phyloP scores from a whole-genome alignment of 345 rosid species.

The Cardamine occulta region DNA sequence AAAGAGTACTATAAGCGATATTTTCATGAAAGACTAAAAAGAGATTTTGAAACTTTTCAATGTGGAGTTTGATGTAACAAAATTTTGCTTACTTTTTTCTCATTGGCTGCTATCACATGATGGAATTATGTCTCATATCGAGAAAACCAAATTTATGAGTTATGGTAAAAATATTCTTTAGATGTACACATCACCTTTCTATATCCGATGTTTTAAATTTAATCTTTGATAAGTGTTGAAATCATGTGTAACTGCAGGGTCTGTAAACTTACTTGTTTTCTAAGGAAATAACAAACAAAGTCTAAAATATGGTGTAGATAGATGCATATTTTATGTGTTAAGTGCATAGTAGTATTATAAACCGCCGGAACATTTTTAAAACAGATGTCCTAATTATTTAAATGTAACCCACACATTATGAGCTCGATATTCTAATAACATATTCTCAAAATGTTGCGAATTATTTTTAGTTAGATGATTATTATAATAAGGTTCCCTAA shows the following conservation, averaged over 20 bases:
- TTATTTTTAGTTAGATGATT: background rate
- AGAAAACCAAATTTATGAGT: background rate
- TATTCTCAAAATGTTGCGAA: slow-evolving; percentile 11
- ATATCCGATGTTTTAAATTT: background rate
- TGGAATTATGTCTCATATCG: background rate
- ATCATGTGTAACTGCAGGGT: background rate
- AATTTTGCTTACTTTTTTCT: background rate
- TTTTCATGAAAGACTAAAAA: background rate
- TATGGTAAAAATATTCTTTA: background rate
- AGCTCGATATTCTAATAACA: slow-evolving; percentile 11
- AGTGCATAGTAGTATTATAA: slow-evolving; percentile 20
- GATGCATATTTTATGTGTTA: slow-evolving; percentile 12
- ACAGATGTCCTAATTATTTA: background rate
- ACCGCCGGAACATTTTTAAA: slow-evolving; percentile 10
- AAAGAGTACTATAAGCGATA: slow-evolving; percentile 10
- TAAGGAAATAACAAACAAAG: slow-evolving; percentile 3
- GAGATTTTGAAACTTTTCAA: background rate
- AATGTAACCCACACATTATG: slow-evolving; percentile 12
- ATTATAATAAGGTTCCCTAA: slow-evolving; percentile 10
- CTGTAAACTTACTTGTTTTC: background rate
- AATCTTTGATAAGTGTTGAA: background rate
- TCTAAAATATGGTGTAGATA: slow-evolving; percentile 18
- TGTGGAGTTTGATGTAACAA: background rate
- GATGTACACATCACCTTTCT: background rate
- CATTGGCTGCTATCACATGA: slow-evolving; percentile 3